Evolutionary conservation across 2,329 filamentous ascomycete genomes (phyloP), one percentile per base, ranked within the genome.

Genomic region (Capronia americana): DNA sequence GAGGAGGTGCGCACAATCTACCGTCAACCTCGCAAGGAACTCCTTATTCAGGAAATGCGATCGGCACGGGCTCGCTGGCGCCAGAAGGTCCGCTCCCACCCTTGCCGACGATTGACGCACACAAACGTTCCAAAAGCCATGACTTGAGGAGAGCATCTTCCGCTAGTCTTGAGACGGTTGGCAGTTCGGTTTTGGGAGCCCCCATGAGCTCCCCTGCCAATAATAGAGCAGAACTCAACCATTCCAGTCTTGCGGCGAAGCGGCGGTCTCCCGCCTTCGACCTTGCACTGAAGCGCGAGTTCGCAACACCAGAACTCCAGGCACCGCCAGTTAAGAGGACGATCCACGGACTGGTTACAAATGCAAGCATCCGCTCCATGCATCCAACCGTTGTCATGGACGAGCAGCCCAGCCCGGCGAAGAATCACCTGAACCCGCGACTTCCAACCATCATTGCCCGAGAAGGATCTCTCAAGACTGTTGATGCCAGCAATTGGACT

Each of bases 71-170:
- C 26, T 77, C 78, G 34, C 65, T 69, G 7, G 73, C 72, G 32
- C 78, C 79, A 14, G 75, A 77, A 17, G 74, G 76, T 41, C 75
- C 78, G 2, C 70, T 79, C 38, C 79, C 78, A 24, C 75, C 77
- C 5, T 72, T 76, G 38, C 79, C 78, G 7, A 46, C 48, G 11
- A 60, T 62, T 3, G 48, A 63, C 24, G 30, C 56, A 11, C 20
- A 24, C 12, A 48, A 30, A 20, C 53, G n/a, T 28, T 8, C 56
- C 51, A 17, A 57, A 54, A 20, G 23, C 44, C 10, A 65, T 28
- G 46, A 11, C 44, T 12, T 58, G 24, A 51, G 48, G 14, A 51
- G 64, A 41, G 8, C 38, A 14, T 70, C 66, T 46, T 44, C 41
- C 14, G 54, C 57, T 24, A 64, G 63, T 34, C n/a, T 64, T n/a